Evolutionary conservation across 495 filamentous ascomycete species (phyloP).

Genomic region (Neurospora sp.): DNA sequence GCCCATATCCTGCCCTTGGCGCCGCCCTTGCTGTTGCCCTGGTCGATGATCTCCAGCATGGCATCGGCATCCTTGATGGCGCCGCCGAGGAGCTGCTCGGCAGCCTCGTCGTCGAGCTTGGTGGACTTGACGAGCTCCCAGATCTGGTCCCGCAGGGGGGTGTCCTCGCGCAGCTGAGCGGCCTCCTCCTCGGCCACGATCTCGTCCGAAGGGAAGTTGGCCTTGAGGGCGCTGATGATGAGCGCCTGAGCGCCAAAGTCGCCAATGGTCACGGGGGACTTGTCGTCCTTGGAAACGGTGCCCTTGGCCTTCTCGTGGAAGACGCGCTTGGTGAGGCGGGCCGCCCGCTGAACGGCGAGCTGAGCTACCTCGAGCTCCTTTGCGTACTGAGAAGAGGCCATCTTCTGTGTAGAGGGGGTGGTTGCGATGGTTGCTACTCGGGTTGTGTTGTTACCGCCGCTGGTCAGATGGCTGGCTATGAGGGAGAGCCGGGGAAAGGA

Average conservation of each 20-base stretch:
- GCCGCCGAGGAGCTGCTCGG: constrained; percentile 53
- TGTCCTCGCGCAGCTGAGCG: constrained; percentile 58
- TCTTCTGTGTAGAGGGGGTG: constrained; percentile 4
- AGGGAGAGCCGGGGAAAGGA: constrained; percentile 12
- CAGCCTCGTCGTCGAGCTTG: constrained; percentile 55
- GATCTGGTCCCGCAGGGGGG: constrained; percentile 56
- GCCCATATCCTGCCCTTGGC: constrained; percentile 83
- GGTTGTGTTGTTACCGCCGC: background rate
- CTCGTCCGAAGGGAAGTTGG: constrained; percentile 82
- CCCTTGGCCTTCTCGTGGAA: constrained; percentile 89
- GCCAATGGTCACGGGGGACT: constrained; percentile 92
- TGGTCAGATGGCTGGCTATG: constrained; percentile 9
- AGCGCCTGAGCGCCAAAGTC: constrained; percentile 97
- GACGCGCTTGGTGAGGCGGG: constrained; percentile 81
- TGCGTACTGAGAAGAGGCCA: constrained; percentile 41
- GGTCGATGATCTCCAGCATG: constrained; percentile 82
- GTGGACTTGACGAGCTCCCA: constrained; percentile 71
- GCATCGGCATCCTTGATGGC: constrained; percentile 54
- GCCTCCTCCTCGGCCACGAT: constrained; percentile 96
- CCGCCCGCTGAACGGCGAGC: constrained; percentile 84
- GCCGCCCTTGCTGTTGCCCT: constrained; percentile 72
- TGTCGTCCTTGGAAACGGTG: constrained; percentile 86
- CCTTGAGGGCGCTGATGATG: constrained; percentile 79
- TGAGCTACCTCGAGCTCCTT: constrained; percentile 79
- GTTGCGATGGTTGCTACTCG: background rate